Base-by-base conservation (phyloP, 1,139 yeast genomes). In the Candida sp. region DNA sequence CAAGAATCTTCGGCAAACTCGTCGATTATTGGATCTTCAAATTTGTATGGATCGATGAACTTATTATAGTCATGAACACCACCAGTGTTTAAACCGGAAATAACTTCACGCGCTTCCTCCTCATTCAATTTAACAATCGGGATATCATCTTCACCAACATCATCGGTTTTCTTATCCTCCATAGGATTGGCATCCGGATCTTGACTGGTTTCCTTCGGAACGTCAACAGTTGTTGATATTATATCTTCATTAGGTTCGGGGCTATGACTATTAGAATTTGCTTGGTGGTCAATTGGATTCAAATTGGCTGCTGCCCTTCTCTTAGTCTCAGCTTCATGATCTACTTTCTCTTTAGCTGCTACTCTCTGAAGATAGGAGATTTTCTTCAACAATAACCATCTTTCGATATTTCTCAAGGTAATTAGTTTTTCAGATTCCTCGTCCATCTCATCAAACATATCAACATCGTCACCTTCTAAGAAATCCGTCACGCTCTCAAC, bases 1-100 rank as follows among this genome's bases (percentile, higher is more conserved):
- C 97, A 93, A n/a, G 84, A 64, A 52, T 89, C 96, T 54, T 87
- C 93, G 57, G 82, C 88, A 59, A 95, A 93, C 4, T 78, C 79
- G 8, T 79, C 84, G 47, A 77, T 79, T 39, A 93, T 62, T 0
- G 99, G 99, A 64, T 95, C 99, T 47, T 78, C 84, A 61, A 95
- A 89, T 1, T 80, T 75, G 60, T 87, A 89, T 0, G 99, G 99
- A 60, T 90, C 97, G 45, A 93, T 75, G 47, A 82, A 84, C 36
- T 70, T 73, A 41, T 68, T 60, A 54, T 66, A 63, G 37, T 61
- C 56, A 11, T 63, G 61, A 7, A 57, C 55, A 15, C 63, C 61
- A 32, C 64, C 55, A 6, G 71, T 61, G 21, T 64, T 67, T 22
- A 77, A 50, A 11, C 64, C 54, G 5, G 67, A 62, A 35, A 83